These are phyloP conservation scores for Paraleonurus japonicus DNA, from an alignment of 257 asterid species.

Conservation along the genomic window DNA sequence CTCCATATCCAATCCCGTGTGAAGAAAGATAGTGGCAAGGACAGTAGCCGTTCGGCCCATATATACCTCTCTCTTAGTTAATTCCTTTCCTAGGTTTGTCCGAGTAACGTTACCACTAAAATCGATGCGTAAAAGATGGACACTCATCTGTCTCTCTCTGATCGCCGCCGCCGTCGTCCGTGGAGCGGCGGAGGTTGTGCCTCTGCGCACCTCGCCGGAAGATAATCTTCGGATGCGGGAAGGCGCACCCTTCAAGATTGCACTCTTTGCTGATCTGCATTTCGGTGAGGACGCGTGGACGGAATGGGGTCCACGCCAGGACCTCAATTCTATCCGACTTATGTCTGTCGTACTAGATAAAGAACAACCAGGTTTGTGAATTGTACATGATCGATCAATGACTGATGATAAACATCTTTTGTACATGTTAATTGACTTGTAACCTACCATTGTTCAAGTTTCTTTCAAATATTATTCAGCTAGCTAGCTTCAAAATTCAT, in stretches of 20 bases:
- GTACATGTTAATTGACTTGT: too few relatives aligned
- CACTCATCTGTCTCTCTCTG: constrained; percentile 14
- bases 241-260: constrained; percentile 60
- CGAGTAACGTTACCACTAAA: neutral
- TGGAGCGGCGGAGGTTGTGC: neutral
- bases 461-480: too few relatives aligned
- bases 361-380: constrained; percentile 67
- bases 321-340: constrained; percentile 49
- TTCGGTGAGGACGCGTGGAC: constrained; percentile 91
- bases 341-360: constrained; percentile 66
- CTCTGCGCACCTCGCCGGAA: neutral
- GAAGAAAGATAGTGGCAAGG: neutral
- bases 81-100: neutral
- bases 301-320: constrained; percentile 83
- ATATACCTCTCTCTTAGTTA: too few relatives aligned
- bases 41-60: too few relatives aligned
- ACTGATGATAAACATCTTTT: too few relatives aligned
- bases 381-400: too few relatives aligned
- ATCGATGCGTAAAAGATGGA: neutral
- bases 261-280: constrained; percentile 86
- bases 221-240: constrained; percentile 40
- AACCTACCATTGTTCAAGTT: too few relatives aligned
- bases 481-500: too few relatives aligned
- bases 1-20: too few relatives aligned
- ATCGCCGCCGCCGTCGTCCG: constrained; percentile 21